Evolutionary conservation across 306 rosid genomes (phyloP), one percentile per base, ranked within the genome.

Genomic region (Vigna trinervia): DNA sequence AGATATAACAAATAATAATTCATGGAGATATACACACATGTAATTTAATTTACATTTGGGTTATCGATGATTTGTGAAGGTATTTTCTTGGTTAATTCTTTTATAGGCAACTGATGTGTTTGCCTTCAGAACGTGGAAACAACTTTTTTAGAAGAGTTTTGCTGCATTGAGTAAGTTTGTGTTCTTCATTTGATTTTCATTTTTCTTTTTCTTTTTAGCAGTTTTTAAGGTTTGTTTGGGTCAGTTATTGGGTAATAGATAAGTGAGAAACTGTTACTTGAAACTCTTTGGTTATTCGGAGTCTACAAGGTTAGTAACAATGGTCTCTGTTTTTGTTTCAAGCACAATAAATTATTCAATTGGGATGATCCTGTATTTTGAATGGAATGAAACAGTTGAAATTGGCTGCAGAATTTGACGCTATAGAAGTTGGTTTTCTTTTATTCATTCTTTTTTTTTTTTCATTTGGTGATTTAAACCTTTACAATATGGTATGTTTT

Each of bases 321-420:
- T 62, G 80, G 68, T 80, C 67, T 84, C 74, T 52, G 69, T 81
- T 71, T 84, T 75, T 66, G 74, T 64, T 86, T 80, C 85, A 86
- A 87, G 83, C 76, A 56, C 56, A 12, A 13, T 79, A 62, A 72
- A 10, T 82, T 84, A 72, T 50, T 72, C 46, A 70, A 83, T 78
- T 83, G 82, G 88, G 76, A 17, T 74, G 84, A 70, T 78, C 13
- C 76, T 45, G 30, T 57, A 32, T 45, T 75, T 70, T 71, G 46
- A 77, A 50, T 84, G 59, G 79, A 79, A 90, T 91, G 89, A 86
- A 88, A 78, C 94, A 79, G 82, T 76, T 38, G 32, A 85, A 85
- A 77, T 85, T 84, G 75, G 84, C 74, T 48, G 81, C 83, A 80
- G 85, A 86, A 73, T 78, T 80, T 83, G 84, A 72, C 14, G 65